These are phyloP conservation scores for Xylaria acuta DNA, from an alignment of 495 filamentous ascomycete genomes.

Conservation along the genomic window DNA sequence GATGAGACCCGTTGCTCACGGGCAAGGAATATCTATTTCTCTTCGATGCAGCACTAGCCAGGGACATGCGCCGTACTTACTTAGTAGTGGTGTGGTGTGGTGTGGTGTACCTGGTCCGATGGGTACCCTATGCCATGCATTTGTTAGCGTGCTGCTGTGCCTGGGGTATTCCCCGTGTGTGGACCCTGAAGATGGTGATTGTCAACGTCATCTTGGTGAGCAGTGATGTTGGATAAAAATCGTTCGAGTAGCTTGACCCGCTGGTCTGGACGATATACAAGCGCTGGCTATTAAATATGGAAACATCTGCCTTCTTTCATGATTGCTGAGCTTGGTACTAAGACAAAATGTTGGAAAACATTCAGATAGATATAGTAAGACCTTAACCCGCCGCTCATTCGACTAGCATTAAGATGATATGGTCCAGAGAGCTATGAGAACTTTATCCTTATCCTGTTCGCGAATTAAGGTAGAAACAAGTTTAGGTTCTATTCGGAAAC, in stretches of 20 bases:
- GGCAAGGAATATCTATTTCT: background rate
- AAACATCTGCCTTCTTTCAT: background rate
- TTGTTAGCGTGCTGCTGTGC: conserved; percentile 15
- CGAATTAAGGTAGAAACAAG: background rate
- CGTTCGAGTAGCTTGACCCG: background rate
- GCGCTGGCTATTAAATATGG: background rate
- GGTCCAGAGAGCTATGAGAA: background rate
- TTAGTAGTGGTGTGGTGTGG: background rate
- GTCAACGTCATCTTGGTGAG: conserved; percentile 12
- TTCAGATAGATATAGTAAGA: background rate
- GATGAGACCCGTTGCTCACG: background rate
- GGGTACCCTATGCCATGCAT: conserved; percentile 8
- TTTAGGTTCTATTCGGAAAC: background rate
- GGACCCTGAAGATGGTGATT: conserved; percentile 1
- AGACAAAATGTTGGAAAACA: background rate
- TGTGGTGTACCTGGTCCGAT: background rate
- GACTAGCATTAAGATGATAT: background rate
- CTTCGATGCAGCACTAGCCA: conserved; percentile 6
- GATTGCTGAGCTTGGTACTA: background rate
- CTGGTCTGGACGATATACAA: background rate
- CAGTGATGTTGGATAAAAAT: background rate
- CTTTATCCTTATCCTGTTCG: background rate
- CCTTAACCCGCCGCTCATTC: background rate
- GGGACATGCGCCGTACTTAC: background rate
- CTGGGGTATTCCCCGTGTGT: conserved; percentile 7